These are phyloP conservation scores for Stephanodiscus triporus DNA, from an alignment of 108 stramenopile genomes.

Conservation along the genomic window DNA sequence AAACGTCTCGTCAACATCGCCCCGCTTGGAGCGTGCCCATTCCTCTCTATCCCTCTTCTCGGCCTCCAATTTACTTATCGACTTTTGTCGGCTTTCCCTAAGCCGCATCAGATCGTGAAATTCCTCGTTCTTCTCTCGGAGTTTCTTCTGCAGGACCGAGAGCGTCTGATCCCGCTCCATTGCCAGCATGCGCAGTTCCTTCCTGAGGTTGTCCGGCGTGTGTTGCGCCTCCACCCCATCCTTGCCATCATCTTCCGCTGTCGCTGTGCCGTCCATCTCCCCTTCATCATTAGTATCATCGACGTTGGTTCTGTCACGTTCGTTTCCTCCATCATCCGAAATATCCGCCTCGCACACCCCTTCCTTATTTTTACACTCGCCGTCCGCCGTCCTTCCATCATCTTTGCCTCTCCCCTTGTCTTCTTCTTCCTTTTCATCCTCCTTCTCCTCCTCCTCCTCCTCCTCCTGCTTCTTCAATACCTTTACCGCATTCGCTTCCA, in stretches of 20 bases:
- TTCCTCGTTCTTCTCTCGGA: slow-evolving; percentile 48
- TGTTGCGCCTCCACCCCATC: not conserved
- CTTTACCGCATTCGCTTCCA: slow-evolving; percentile 50
- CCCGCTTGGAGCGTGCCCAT: slow-evolving; percentile 35
- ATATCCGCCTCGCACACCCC: not conserved
- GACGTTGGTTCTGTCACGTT: not conserved
- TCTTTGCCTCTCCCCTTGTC: not conserved
- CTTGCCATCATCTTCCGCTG: not conserved
- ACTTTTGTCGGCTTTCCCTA: slow-evolving; percentile 20
- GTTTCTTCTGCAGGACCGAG: slow-evolving; percentile 30
- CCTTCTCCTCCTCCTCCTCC: slow-evolving; percentile 7
- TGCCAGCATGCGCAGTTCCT: slow-evolving; percentile 30
- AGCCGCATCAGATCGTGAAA: slow-evolving; percentile 21
- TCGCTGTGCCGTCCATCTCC: not conserved
- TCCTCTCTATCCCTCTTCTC: slow-evolving; percentile 45
- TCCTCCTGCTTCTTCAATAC: slow-evolving; percentile 33
- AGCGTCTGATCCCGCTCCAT: slow-evolving; percentile 39
- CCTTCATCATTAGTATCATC: not conserved
- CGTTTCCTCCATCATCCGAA: slow-evolving; percentile 2
- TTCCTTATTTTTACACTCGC: slow-evolving; percentile 3
- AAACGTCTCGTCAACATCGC: slow-evolving; percentile 10
- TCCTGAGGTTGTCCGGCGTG: slow-evolving; percentile 32
- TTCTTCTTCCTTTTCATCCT: slow-evolving; percentile 14
- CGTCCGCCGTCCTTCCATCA: not conserved
- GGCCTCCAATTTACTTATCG: slow-evolving; percentile 29